These are phyloP conservation scores for Saccharomyces hybrid DNA, from an alignment of 1,139 yeast species.

Conservation along the genomic window DNA sequence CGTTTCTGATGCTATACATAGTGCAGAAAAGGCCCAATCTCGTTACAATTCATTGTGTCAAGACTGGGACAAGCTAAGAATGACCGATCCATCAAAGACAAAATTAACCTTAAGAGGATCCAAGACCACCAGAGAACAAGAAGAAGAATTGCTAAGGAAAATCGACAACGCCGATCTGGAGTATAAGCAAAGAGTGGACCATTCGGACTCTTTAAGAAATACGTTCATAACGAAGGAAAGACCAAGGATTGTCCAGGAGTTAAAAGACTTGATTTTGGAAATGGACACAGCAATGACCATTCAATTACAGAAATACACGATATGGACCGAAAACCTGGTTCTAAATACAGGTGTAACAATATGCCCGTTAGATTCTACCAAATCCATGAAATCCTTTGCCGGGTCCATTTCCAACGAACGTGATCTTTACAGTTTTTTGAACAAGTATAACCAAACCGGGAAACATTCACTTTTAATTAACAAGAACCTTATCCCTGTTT, in stretches of 20 bases:
- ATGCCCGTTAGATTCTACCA: constrained; percentile 53
- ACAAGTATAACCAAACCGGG: constrained; percentile 39
- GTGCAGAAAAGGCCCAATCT: constrained; percentile 82
- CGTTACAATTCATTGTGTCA: constrained; percentile 76
- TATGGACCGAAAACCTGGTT: constrained; percentile 74
- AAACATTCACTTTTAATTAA: constrained; percentile 31
- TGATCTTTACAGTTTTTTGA: constrained; percentile 66
- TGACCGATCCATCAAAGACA: constrained; percentile 72
- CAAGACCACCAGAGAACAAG: constrained; percentile 80
- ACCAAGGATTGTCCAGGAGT: constrained; percentile 65
- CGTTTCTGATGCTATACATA: constrained; percentile 68
- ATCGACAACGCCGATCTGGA: constrained; percentile 82
- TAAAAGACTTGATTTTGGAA: constrained; percentile 74
- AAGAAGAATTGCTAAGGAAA: constrained; percentile 77
- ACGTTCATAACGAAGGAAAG: constrained; percentile 67
- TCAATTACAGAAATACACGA: constrained; percentile 82
- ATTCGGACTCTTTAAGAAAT: constrained; percentile 65
- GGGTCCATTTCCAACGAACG: constrained; percentile 72
- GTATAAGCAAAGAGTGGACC: constrained; percentile 66
- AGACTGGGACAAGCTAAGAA: constrained; percentile 75
- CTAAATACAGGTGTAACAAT: constrained; percentile 81
- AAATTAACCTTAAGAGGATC: constrained; percentile 74
- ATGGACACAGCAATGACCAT: constrained; percentile 83
- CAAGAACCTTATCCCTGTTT: constrained; percentile 51
- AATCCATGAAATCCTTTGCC: constrained; percentile 70